These are phyloP conservation scores for Fennellomyces sp. DNA, from an alignment of 371 early-diverging fungal species.

Conservation along the genomic window DNA sequence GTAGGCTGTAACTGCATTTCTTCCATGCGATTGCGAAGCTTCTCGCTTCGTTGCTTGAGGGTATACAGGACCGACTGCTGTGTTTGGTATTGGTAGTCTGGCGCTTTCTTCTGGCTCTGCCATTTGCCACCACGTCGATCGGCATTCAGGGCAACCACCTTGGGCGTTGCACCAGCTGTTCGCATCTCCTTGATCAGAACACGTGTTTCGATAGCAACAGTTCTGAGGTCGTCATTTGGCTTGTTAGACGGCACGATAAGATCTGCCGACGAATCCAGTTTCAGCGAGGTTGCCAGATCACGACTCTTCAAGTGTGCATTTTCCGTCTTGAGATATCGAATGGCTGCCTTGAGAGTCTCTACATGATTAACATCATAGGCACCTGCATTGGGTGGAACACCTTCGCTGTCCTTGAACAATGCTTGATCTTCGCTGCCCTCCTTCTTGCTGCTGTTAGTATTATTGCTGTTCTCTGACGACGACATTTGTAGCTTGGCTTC, in stretches of 20 bases:
- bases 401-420: neutral
- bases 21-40: conserved; percentile 51
- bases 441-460: neutral
- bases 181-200: conserved; percentile 52
- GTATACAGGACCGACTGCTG: conserved; percentile 73
- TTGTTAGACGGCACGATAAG: conserved; percentile 1
- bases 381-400: neutral
- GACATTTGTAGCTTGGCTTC: conserved; percentile 45
- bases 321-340: conserved; percentile 79
- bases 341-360: conserved; percentile 72
- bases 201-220: conserved; percentile 40
- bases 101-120: conserved; percentile 59
- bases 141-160: conserved; percentile 52
- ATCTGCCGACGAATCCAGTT: conserved; percentile 27
- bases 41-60: conserved; percentile 63
- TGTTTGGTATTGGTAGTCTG: conserved; percentile 74
- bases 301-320: conserved; percentile 76
- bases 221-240: conserved; percentile 7
- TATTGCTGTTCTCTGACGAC: conserved; percentile 19
- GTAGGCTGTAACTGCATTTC: conserved; percentile 5
- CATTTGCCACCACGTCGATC: conserved; percentile 39
- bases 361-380: conserved; percentile 21
- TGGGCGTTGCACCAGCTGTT: conserved; percentile 53
- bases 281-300: conserved; percentile 45
- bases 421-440: neutral